Percentiles rank a stretch among this genome's conserved stretches.
Evolutionary conservation across 345 rosid genomes (phyloP).

Genomic region (Eucalyptus brandiana): DNA sequence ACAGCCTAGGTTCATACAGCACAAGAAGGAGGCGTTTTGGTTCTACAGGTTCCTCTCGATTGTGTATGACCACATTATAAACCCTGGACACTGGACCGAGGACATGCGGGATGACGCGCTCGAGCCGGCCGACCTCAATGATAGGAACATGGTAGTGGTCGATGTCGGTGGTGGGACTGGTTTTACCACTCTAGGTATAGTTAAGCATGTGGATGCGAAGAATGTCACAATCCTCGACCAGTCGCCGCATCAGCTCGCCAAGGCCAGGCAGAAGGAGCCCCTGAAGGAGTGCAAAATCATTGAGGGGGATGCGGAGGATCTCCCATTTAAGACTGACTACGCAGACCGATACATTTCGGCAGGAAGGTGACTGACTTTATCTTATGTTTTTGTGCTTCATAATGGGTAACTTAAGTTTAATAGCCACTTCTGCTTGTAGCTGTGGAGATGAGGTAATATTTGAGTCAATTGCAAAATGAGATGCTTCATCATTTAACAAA

Average conservation of each 20-base stretch:
- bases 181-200: conserved; percentile 92
- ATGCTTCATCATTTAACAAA: not conserved
- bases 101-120: conserved; percentile 98
- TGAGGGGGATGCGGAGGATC: conserved; percentile 97
- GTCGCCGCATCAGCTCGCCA: conserved; percentile 97
- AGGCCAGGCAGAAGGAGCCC: conserved; percentile 94
- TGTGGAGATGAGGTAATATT: not conserved
- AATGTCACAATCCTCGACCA: conserved; percentile 96
- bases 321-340: conserved; percentile 77
- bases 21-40: conserved; percentile 98
- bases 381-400: not conserved
- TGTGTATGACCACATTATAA: conserved; percentile 82
- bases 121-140: conserved; percentile 84
- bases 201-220: conserved; percentile 89
- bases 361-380: conserved; percentile 49
- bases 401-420: not conserved
- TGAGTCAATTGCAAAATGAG: not conserved
- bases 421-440: not conserved
- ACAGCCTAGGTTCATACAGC: conserved; percentile 94
- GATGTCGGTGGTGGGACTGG: conserved; percentile 99
- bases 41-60: conserved; percentile 94
- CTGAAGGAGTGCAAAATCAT: conserved; percentile 85
- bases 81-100: conserved; percentile 96
- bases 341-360: conserved; percentile 97
- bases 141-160: conserved; percentile 68